Conservation (phyloP, 495 filamentous ascomycete genomes). For the Viridothelium virens region DNA sequence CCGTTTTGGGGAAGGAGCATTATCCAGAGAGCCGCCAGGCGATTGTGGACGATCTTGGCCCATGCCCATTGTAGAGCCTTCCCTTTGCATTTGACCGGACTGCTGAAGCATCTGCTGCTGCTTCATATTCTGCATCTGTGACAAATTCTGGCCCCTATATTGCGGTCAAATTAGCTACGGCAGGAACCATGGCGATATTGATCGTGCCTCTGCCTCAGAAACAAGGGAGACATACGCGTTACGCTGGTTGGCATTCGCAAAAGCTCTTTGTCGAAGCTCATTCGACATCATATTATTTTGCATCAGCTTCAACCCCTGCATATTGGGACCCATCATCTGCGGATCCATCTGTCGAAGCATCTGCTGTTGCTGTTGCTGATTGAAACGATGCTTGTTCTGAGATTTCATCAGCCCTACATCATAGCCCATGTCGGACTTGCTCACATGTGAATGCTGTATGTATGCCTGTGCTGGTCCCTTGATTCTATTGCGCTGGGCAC, state of each 20-base stretch:
- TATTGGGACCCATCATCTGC: slow-evolving; percentile 49
- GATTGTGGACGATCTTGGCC: slow-evolving; percentile 68
- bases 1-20: slow-evolving; percentile 88
- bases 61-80: slow-evolving; percentile 53
- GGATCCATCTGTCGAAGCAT: slow-evolving; percentile 60
- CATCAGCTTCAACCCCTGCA: not conserved
- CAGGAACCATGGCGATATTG: too few relatives aligned
- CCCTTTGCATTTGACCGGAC: slow-evolving; percentile 48
- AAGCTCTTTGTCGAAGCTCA: slow-evolving; percentile 60
- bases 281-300: slow-evolving; percentile 28
- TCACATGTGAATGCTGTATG: slow-evolving; percentile 74
- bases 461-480: slow-evolving; percentile 58
- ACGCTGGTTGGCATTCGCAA: slow-evolving; percentile 76
- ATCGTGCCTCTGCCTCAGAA: too few relatives aligned
- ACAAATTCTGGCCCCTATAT: slow-evolving; percentile 14
- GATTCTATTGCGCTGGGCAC: slow-evolving; percentile 55
- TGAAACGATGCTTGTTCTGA: slow-evolving; percentile 40
- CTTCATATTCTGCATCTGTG: slow-evolving; percentile 54
- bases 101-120: slow-evolving; percentile 46
- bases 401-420: slow-evolving; percentile 17
- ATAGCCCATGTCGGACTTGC: slow-evolving; percentile 20
- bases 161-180: slow-evolving; percentile 15
- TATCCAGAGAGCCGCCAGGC: slow-evolving; percentile 65
- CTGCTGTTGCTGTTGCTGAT: slow-evolving; percentile 60
- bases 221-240: slow-evolving; percentile 48